Evolutionary conservation across 2,329 filamentous ascomycete genomes (phyloP).

Genomic region (Tolypocladium endophyticum): DNA sequence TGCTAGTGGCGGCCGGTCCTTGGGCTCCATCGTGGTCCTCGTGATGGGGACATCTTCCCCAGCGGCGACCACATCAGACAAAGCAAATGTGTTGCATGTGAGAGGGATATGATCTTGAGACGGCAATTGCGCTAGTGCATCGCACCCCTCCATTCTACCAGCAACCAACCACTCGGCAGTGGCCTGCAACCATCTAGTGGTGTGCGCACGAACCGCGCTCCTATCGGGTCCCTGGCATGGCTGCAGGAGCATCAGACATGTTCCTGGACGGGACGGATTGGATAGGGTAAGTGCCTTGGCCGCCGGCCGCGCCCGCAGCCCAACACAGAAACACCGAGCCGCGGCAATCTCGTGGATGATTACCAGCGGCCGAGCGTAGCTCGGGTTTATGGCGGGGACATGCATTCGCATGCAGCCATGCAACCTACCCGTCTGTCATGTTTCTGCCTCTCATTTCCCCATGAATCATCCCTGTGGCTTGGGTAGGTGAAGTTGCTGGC

Average conservation of each 20-base stretch:
- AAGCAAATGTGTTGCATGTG: neutral
- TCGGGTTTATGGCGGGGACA: neutral
- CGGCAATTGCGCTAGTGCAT: slow-evolving; percentile 3
- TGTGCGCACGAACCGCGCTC: neutral
- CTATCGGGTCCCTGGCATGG: neutral
- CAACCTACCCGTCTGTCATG: neutral
- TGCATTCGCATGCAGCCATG: neutral
- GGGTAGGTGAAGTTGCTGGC: neutral
- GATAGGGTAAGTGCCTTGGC: neutral
- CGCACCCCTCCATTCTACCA: neutral
- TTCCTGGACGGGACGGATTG: neutral
- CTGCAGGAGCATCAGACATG: slow-evolving; percentile 5
- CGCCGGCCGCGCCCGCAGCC: neutral
- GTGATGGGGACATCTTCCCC: neutral
- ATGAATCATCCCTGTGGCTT: slow-evolving; percentile 2
- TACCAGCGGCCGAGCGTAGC: neutral
- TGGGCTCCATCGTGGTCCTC: neutral
- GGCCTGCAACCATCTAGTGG: neutral
- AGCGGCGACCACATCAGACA: neutral
- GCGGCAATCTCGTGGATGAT: neutral
- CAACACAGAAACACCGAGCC: neutral
- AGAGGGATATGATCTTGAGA: neutral
- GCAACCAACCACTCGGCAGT: neutral
- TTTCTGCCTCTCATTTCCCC: slow-evolving; percentile 9
- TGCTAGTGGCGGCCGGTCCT: neutral